These are phyloP conservation scores for Pseudopyrenochaeta lycopersici DNA, from an alignment of 2,329 filamentous ascomycete species.

Conservation along the genomic window DNA sequence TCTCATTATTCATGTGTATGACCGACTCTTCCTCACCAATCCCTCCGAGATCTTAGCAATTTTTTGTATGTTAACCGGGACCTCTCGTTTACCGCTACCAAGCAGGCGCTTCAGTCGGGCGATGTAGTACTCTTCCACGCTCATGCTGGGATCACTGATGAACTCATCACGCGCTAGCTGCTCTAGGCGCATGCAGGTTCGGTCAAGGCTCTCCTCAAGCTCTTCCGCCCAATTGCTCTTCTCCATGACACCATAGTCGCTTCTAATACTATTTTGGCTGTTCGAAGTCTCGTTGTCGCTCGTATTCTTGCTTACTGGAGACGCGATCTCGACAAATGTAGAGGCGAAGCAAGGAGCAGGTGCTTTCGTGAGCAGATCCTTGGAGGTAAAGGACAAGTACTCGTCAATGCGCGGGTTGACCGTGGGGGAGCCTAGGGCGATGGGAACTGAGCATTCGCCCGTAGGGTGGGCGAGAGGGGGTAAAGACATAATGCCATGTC, in stretches of 20 bases:
- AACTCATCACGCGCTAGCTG: conserved; percentile 45
- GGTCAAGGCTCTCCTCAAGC: conserved; percentile 36
- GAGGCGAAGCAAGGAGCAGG: conserved; percentile 24
- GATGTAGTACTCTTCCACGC: conserved; percentile 36
- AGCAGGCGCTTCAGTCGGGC: conserved; percentile 34
- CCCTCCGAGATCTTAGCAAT: background rate
- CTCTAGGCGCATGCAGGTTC: conserved; percentile 33
- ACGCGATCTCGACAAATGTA: conserved; percentile 19
- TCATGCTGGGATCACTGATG: conserved; percentile 22
- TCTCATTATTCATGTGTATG: background rate
- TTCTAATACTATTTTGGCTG: conserved; percentile 23
- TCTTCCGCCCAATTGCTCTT: conserved; percentile 47
- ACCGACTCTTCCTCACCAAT: background rate
- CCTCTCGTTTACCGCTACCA: conserved; percentile 15
- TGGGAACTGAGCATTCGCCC: conserved; percentile 28
- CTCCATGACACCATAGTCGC: conserved; percentile 40
- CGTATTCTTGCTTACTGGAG: conserved; percentile 11
- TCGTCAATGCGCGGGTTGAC: conserved; percentile 40
- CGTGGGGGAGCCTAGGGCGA: conserved; percentile 36
- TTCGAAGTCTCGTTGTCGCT: conserved; percentile 12
- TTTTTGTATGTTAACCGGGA: conserved; percentile 28
- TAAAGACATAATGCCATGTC: conserved; percentile 18
- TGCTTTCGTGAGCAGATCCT: conserved; percentile 32
- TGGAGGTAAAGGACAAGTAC: conserved; percentile 38
- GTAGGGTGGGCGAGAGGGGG: conserved; percentile 5